phyloP scores from a whole-genome alignment of 164 flowering plant genomes.

The Annona squamosa region DNA sequence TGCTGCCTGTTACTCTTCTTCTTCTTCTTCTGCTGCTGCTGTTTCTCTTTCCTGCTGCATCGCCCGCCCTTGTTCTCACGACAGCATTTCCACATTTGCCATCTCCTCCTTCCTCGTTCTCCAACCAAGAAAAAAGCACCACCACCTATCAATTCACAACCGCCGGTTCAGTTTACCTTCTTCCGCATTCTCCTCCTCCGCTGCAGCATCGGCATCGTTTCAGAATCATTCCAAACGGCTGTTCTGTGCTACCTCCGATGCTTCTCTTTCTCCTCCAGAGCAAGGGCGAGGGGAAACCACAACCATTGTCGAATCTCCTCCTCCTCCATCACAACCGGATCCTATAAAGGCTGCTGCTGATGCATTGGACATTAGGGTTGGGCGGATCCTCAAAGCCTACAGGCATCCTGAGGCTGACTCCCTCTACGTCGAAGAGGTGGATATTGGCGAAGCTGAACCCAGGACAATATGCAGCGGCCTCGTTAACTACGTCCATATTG shows the following conservation, averaged over 20 bases:
- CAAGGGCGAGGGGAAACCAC: neutral
- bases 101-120: neutral
- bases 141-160: neutral
- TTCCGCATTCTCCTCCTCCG: neutral
- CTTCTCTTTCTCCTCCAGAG: neutral
- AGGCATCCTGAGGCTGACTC: conserved; percentile 87
- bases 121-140: neutral
- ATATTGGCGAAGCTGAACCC: conserved; percentile 77
- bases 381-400: conserved; percentile 66
- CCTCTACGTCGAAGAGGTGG: conserved; percentile 93
- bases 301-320: neutral
- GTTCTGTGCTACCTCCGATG: neutral
- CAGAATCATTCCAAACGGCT: too few relatives aligned
- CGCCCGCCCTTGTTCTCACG: neutral
- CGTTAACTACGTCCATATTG: conserved; percentile 63
- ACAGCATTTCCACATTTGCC: neutral
- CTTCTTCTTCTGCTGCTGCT: neutral
- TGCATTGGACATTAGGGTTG: conserved; percentile 75
- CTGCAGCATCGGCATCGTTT: too few relatives aligned
- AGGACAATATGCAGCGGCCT: conserved; percentile 90
- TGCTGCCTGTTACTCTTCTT: neutral
- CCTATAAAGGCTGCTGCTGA: conserved; percentile 40
- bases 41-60: neutral
- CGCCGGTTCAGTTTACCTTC: neutral
- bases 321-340: conserved; percentile 3